Conservation (phyloP, 305 asterid genomes). For the Plantago coronopus region DNA sequence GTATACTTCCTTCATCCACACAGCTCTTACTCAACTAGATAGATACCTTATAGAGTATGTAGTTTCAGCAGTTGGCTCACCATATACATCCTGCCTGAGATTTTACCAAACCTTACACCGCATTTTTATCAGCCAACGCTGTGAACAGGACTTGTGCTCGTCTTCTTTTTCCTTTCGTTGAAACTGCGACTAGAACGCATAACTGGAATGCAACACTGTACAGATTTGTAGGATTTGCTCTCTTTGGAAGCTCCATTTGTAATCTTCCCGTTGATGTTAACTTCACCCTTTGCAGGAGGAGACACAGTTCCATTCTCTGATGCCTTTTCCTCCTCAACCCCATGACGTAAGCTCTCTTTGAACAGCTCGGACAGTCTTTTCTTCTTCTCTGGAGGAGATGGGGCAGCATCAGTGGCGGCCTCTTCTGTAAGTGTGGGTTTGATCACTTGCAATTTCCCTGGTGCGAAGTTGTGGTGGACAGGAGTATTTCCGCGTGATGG, state of each 20-base stretch:
- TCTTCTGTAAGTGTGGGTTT: constrained; percentile 17
- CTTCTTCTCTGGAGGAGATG: constrained; percentile 39
- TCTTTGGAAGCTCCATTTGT: constrained; percentile 23
- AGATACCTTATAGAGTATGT: constrained; percentile 1
- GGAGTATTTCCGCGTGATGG: constrained; percentile 56
- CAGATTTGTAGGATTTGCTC: constrained; percentile 24
- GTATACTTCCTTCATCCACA: constrained; percentile 17
- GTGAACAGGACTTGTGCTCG: constrained; percentile 21
- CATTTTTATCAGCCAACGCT: constrained; percentile 13
- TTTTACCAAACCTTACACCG: neutral
- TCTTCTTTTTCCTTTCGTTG: constrained; percentile 32
- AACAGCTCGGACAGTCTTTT: constrained; percentile 46
- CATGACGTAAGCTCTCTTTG: constrained; percentile 31
- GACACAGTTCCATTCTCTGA: constrained; percentile 1
- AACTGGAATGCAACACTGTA: constrained; percentile 46
- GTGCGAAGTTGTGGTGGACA: constrained; percentile 40
- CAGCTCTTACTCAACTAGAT: constrained; percentile 8
- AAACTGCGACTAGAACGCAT: constrained; percentile 37
- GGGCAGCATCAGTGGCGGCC: constrained; percentile 3
- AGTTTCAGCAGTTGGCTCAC: constrained; percentile 3
- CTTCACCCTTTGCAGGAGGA: constrained; percentile 5
- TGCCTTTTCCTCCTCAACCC: too few species aligned
- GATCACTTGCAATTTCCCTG: constrained; percentile 20
- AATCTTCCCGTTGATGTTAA: constrained; percentile 30
- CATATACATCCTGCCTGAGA: constrained; percentile 20